Percentiles rank a stretch among this genome's conserved stretches.
These are phyloP conservation scores for Fraxinus cuspidata DNA, from an alignment of 257 asterid genomes.

Conservation along the genomic window DNA sequence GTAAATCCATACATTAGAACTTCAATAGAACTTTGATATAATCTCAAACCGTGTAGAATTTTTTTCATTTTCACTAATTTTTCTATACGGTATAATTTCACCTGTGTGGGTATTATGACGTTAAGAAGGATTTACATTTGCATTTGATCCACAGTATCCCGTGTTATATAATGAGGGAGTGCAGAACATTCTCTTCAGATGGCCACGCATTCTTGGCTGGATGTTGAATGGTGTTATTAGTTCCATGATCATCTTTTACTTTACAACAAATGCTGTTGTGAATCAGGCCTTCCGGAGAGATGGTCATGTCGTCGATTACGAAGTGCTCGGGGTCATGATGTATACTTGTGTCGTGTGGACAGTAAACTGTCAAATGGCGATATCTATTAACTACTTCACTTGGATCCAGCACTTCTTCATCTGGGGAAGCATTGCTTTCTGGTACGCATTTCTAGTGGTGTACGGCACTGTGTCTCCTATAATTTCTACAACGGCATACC, in stretches of 20 bases:
- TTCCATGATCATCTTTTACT: constrained; percentile 80
- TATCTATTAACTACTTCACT: constrained; percentile 86
- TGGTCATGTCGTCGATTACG: constrained; percentile 71
- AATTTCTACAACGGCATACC: constrained; percentile 66
- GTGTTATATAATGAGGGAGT: constrained; percentile 74
- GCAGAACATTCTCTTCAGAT: constrained; percentile 72
- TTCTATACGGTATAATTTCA: neutral
- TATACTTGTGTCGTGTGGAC: constrained; percentile 89
- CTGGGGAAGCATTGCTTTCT: constrained; percentile 85
- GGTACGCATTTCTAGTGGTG: constrained; percentile 67
- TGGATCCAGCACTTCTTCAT: constrained; percentile 95
- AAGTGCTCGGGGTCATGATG: constrained; percentile 75
- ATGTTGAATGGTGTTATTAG: constrained; percentile 68
- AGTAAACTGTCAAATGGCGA: constrained; percentile 91
- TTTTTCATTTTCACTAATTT: neutral
- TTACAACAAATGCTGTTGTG: constrained; percentile 49
- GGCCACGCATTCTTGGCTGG: constrained; percentile 93
- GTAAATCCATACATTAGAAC: constrained; percentile 32
- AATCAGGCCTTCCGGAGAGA: constrained; percentile 70
- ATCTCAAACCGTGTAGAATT: neutral
- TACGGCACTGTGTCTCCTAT: constrained; percentile 68
- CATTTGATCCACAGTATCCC: constrained; percentile 62
- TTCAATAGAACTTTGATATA: too few species aligned
- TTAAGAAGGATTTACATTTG: neutral
- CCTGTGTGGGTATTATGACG: neutral